Base-by-base conservation (phyloP, 495 filamentous ascomycete genomes). In the Oleoguttula mirabilis region DNA sequence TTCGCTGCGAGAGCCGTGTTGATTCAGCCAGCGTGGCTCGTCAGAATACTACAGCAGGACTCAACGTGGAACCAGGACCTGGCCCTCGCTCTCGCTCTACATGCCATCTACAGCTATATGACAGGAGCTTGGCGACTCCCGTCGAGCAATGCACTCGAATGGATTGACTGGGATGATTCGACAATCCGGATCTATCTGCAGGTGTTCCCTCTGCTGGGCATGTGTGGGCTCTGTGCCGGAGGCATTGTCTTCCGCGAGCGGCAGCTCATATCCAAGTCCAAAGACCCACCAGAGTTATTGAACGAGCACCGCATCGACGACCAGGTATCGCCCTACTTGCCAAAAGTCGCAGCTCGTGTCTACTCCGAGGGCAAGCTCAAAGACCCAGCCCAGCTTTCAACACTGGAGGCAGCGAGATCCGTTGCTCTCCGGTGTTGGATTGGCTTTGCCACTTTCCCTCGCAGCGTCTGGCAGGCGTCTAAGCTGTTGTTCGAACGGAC, bases 391-490 rank as follows among this genome's bases (percentile, higher is more conserved):
- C 45, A 47, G 10, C 58, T 76, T 45, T 59, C 57, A 1, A n/a
- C 47, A 4, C 53, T 55, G 38, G 51, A 67, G 8, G 68, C 63
- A 33, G 39, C 60, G 14, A 54, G 25, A 22, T 80, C 81, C 49
- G 50, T 80, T 6, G 34, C 55, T 10, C 48, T 56, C 10, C 81
- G 77, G 71, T 71, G 68, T 60, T 80, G 74, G 75, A 69, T 76
- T 14, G 72, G 75, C 3, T 62, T 82, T 11, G 59, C 70, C 5
- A 79, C 78, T 0, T 73, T 76, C 41, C 75, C 76, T 4, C 61
- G 77, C 22, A 82, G 79, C 31, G 51, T 76, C 6, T 64, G 60
- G 43, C 64, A 82, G 59, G 77, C 77, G 3, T 57, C 39, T 1
- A 60, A 55, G 21, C 60, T 81, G 8, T 77, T 71, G 47, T 71